Evolutionary conservation across 495 filamentous ascomycete species (phyloP), one percentile per base, ranked within the genome.

Genomic region (Penicillium daleae): DNA sequence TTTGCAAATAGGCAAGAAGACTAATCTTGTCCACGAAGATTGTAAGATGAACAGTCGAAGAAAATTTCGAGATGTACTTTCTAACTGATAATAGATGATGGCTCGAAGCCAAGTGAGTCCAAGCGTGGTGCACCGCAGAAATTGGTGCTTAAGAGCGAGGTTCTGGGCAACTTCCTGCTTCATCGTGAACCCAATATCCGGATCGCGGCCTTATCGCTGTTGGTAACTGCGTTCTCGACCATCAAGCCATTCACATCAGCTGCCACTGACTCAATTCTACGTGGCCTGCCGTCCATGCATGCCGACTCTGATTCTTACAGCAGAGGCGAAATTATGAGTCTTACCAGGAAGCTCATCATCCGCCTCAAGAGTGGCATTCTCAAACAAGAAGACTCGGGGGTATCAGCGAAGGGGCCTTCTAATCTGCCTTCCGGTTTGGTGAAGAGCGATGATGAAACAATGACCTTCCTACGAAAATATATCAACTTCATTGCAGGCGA

Each of bases 271-370:
- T 80, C 87, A 2, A 80, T 97, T 26, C 75, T 83, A 40, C 76
- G 70, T 42, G 82, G 87, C 37, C 75, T 97, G 0, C 80, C 85
- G 3, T 81, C 86, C 3, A 86, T 96, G 54, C 87, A 93, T 74
- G 84, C 88, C 4, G 92, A 97, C 61, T 87, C 89, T n/a, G 91
- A 97, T 66, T 86, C 94, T 8, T 89, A 92, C 64, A 83, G 90
- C 61, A 85, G 94, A 54, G 87, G 92, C 40, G 91, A 95, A 62
- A 78, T 93, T 2, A 77, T 93, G 56, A 84, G 86, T 35, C 72
- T 87, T 53, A 85, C 87, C 15, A 88, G 85, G 19, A 85, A 85
- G 56, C 82, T 96, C 63, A 83, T 91, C 39, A 82, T 88, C 33
- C 86, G 90, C 22, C 71, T 94, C 0, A 80, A 77, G 50, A 72